Conservation (phyloP, 1,284 basidiomycete genomes). For the Vanrija humicola region DNA sequence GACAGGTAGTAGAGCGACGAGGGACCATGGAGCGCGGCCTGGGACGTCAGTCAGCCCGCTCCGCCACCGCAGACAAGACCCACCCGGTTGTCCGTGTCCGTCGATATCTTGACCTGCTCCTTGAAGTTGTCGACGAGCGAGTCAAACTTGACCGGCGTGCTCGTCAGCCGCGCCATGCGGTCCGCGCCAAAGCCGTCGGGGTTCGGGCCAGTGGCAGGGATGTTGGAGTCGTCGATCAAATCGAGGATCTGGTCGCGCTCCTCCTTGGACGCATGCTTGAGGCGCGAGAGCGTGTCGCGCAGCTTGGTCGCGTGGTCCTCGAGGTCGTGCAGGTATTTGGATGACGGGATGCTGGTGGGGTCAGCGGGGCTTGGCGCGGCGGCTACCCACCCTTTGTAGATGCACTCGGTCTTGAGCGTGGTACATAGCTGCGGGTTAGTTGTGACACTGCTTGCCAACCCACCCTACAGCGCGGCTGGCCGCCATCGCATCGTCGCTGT, state of each 20-base stretch:
- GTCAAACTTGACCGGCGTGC: not conserved
- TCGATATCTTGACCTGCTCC: not conserved
- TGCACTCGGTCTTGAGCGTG: not conserved
- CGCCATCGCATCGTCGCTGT: constrained; percentile 1
- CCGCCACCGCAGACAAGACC: not conserved
- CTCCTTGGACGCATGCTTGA: not conserved
- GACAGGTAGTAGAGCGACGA: constrained; percentile 5
- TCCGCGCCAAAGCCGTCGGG: not conserved
- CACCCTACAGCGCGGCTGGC: not conserved
- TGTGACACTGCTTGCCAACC: not conserved
- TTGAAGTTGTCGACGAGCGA: not conserved
- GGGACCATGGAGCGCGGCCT: constrained; percentile 1
- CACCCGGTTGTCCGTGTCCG: not conserved
- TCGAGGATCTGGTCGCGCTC: not conserved
- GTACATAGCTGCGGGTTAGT: not conserved
- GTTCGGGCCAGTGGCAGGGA: too few relatives aligned
- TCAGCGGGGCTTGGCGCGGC: not conserved
- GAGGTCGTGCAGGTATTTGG: not conserved
- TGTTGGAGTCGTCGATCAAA: not conserved
- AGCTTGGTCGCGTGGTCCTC: not conserved
- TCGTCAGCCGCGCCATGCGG: not conserved
- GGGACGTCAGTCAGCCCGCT: too few relatives aligned
- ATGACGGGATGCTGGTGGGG: not conserved
- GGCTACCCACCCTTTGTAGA: not conserved
- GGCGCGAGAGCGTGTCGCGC: not conserved